Evolutionary conservation across 2,329 filamentous ascomycete genomes (phyloP).

Genomic region (Trichoderma aggressivum): DNA sequence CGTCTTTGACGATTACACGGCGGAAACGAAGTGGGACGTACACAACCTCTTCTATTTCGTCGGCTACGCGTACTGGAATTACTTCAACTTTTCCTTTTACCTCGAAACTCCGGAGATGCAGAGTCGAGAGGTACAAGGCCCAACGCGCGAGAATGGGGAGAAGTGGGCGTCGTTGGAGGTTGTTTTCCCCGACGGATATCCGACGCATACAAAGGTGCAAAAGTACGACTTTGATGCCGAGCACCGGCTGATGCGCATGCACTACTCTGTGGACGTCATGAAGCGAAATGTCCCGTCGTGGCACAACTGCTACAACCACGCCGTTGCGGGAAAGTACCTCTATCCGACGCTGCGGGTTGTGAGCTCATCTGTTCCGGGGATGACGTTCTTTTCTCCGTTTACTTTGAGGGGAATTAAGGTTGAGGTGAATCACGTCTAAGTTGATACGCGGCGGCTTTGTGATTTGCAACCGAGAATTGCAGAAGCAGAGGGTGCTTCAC

Average conservation of each 20-base stretch:
- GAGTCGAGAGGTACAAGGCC: background rate
- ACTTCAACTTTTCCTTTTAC: background rate
- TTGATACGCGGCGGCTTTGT: background rate
- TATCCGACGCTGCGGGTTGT: conserved; percentile 4
- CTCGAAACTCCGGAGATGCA: background rate
- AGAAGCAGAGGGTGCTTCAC: background rate
- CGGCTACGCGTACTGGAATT: conserved; percentile 1
- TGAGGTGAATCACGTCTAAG: background rate
- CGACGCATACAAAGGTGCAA: background rate
- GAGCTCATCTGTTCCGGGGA: background rate
- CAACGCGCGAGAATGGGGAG: background rate
- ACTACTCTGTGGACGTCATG: background rate
- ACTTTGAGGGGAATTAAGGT: background rate
- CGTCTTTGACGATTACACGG: background rate
- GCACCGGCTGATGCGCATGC: background rate
- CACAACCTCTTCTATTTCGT: background rate
- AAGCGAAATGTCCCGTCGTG: background rate
- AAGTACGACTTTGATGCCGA: background rate
- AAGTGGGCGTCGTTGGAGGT: background rate
- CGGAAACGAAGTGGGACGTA: background rate
- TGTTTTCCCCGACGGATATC: background rate
- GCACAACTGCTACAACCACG: conserved; percentile 6
- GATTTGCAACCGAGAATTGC: background rate
- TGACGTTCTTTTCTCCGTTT: background rate
- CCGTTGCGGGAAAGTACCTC: background rate